Evolutionary conservation across 73 alveolate genomes (phyloP).

Genomic region (Paramecium primaurelia): DNA sequence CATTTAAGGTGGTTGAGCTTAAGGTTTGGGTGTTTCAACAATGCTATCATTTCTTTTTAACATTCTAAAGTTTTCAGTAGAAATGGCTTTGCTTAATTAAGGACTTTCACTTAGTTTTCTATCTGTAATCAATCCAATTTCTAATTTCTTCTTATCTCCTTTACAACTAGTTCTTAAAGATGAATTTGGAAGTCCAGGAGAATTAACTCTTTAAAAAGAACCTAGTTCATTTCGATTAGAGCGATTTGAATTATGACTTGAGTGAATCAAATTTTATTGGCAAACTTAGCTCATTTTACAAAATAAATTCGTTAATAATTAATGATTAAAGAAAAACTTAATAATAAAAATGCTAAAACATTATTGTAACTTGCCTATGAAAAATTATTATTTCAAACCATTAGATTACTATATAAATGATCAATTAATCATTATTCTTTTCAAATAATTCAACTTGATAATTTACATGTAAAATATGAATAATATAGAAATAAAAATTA

Average conservation of each 20-base stretch:
- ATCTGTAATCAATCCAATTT: slow-evolving; percentile 26
- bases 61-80: background rate
- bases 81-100: background rate
- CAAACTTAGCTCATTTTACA: background rate
- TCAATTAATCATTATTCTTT: background rate
- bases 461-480: background rate
- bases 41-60: background rate
- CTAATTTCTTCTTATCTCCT: background rate
- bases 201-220: background rate
- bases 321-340: background rate
- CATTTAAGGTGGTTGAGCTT: background rate
- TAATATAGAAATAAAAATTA: background rate
- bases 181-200: slow-evolving; percentile 41
- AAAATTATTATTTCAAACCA: no score
- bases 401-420: background rate
- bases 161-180: background rate
- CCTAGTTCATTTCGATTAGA: background rate
- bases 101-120: background rate
- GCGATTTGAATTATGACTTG: background rate
- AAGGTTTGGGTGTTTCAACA: background rate
- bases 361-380: background rate
- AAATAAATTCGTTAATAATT: slow-evolving; percentile 4
- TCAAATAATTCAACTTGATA: no score
- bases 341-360: background rate
- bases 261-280: background rate